phyloP scores from a whole-genome alignment of 352 stramenopile genomes.

The Phytophthora ramorum region DNA sequence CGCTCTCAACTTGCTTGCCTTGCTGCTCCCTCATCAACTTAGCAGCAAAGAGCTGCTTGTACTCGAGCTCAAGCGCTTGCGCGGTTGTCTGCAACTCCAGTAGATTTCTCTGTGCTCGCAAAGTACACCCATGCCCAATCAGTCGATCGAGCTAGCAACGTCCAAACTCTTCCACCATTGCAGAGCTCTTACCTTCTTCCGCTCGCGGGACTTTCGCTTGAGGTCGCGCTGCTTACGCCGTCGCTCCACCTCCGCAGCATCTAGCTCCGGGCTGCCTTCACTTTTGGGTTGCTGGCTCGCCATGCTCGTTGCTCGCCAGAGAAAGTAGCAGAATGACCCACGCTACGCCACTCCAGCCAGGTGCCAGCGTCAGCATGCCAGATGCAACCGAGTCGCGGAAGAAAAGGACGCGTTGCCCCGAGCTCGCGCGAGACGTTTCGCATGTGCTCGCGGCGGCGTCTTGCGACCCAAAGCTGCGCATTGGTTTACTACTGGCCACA shows the following conservation, averaged over 20 bases:
- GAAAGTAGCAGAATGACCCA: constrained; percentile 40
- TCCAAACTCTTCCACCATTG: background rate
- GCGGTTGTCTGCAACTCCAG: constrained; percentile 48
- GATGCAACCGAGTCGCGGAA: constrained; percentile 33
- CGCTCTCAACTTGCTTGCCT: constrained; percentile 14
- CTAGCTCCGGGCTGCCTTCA: constrained; percentile 18
- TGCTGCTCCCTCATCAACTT: constrained; percentile 38
- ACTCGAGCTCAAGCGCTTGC: constrained; percentile 44
- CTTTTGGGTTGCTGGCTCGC: constrained; percentile 30
- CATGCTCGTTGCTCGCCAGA: constrained; percentile 28
- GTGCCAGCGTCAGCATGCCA: constrained; percentile 39
- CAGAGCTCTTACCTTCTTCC: constrained; percentile 43
- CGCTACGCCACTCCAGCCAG: constrained; percentile 19
- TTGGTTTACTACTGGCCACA: constrained; percentile 40
- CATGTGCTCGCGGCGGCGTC: constrained; percentile 29
- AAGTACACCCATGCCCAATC: constrained; percentile 3
- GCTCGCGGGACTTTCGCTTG: constrained; percentile 52
- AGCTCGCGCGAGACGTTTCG: constrained; percentile 31
- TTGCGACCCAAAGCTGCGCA: constrained; percentile 25
- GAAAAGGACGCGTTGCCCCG: constrained; percentile 40
- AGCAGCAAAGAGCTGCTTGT: constrained; percentile 44
- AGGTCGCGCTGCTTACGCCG: constrained; percentile 53
- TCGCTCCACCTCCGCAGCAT: constrained; percentile 42
- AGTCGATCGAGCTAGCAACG: background rate
- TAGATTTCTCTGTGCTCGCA: constrained; percentile 33